Percentiles rank a stretch among this genome's conserved stretches.
Evolutionary conservation across 805 yeast genomes (phyloP).

Genomic region (Alloascoidea hylecoeti): DNA sequence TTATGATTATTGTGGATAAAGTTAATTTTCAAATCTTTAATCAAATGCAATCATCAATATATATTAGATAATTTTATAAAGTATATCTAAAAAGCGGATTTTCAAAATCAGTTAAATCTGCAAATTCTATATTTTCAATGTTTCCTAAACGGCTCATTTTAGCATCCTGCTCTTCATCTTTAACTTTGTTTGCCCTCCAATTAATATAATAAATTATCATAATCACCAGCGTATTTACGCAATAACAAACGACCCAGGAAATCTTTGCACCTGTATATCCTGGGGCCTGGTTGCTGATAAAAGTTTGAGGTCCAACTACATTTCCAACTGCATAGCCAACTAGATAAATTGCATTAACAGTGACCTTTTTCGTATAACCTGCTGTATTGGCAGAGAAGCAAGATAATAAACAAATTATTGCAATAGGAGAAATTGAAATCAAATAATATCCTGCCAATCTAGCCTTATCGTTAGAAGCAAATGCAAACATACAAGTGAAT

Average conservation of each 20-base stretch:
- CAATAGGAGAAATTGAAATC: conserved; percentile 20
- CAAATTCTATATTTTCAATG: conserved; percentile 28
- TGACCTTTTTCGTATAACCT: conserved; percentile 42
- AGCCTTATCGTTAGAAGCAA: conserved; percentile 19
- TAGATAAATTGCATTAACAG: conserved; percentile 28
- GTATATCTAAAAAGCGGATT: conserved; percentile 39
- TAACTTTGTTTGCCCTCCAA: conserved; percentile 21
- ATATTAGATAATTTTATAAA: no score
- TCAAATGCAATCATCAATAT: no score
- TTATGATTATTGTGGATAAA: no score
- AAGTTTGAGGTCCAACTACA: conserved; percentile 48
- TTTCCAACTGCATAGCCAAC: conserved; percentile 41
- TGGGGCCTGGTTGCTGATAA: conserved; percentile 44
- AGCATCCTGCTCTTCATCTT: conserved; percentile 17
- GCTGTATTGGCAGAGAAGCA: conserved; percentile 34
- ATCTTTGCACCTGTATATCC: conserved; percentile 43
- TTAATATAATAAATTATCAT: conserved; percentile 16
- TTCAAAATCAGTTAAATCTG: conserved; percentile 38
- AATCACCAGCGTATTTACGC: conserved; percentile 19
- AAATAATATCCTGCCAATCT: conserved; percentile 21
- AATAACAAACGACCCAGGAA: conserved; percentile 43
- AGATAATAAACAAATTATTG: no score
- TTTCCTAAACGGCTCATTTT: conserved; percentile 9
- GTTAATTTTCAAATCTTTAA: no score
- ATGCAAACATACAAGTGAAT: conserved; percentile 26